Base-by-base conservation (phyloP, 192 early-diverging fungal genomes). In the Entophlyctis luteolus region DNA sequence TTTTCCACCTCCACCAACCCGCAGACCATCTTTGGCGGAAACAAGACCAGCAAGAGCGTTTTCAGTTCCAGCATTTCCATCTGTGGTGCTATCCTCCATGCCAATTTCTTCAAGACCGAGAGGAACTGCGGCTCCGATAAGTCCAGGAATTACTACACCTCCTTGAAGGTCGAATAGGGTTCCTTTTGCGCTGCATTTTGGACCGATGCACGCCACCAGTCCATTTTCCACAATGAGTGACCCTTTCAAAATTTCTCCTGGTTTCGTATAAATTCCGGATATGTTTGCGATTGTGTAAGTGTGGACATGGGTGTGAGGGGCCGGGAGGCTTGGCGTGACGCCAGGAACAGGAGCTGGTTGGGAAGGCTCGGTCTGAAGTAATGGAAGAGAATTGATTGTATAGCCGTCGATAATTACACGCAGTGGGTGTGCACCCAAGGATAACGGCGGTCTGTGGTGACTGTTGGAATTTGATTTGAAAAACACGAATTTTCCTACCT, bases 391-490 rank as follows among this genome's bases (percentile, higher is more conserved):
- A 46, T 33, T 29, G 35, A 74, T 52, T 8, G 79, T 55, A 20
- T 82, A 77, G 47, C 91, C 91, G 68, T 92, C 91, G 42, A 88
- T 75, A 65, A 81, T 89, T 8, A 92, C 90, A 62, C 86, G 77
- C 22, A 90, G 65, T 49, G 91, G 91, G 69, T 85, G 76, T 22
- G 91, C 86, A 23, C 89, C 89, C 2, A 91, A 62, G 3, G 68
- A 48, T 3, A 92, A 72, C 3, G 91, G 91, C 55, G 84, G 70
- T 35, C 81, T 81, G 67, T n/a, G n/a, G n/a, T n/a, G n/a, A n/a
- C n/a, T n/a, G n/a, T n/a, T n/a, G n/a, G n/a, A n/a, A n/a, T n/a
- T n/a, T n/a, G n/a, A n/a, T 23, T 53, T 20, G 23, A 20, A 18
- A 52, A 22, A 27, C 10, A 22, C 18, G 1, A 25, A 0, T 23